Conservation (phyloP, 495 filamentous ascomycete species). For the Annulohypoxylon stygium region DNA sequence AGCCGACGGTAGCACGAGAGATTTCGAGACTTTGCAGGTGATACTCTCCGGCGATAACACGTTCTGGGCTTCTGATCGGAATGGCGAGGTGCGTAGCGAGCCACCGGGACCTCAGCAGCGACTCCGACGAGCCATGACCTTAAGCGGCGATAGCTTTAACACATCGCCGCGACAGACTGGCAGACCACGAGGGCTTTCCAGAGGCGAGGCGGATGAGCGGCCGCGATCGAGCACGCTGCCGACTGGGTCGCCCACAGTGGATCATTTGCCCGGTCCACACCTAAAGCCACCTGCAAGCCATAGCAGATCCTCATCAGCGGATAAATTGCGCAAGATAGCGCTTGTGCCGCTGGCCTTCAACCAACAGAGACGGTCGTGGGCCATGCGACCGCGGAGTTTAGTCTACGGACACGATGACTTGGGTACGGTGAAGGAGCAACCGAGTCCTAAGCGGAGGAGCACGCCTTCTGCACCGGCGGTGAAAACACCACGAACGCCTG, state of each 20-base stretch:
- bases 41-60: slow-evolving; percentile 58
- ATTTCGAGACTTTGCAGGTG: slow-evolving; percentile 58
- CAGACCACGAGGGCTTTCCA: slow-evolving; percentile 37
- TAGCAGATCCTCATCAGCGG: slow-evolving; percentile 38
- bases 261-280: slow-evolving; percentile 29
- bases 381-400: slow-evolving; percentile 46
- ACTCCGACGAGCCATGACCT: slow-evolving; percentile 45
- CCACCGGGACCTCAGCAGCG: slow-evolving; percentile 1
- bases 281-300: slow-evolving; percentile 37
- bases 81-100: background rate
- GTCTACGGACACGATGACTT: slow-evolving; percentile 39
- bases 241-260: slow-evolving; percentile 38
- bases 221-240: slow-evolving; percentile 48
- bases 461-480: slow-evolving; percentile 12
- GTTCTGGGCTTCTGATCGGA: slow-evolving; percentile 55
- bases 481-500: slow-evolving; percentile 6
- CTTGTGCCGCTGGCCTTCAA: slow-evolving; percentile 44
- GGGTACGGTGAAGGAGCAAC: slow-evolving; percentile 47
- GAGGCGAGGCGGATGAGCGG: slow-evolving; percentile 34
- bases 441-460: slow-evolving; percentile 30
- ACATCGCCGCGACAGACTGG: slow-evolving; percentile 19
- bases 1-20: slow-evolving; percentile 52
- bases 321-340: slow-evolving; percentile 42
- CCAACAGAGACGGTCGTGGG: slow-evolving; percentile 38
- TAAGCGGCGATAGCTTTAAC: slow-evolving; percentile 32